Base-by-base conservation (phyloP, 2,329 filamentous ascomycete species). In the Nothopassalora personata region DNA sequence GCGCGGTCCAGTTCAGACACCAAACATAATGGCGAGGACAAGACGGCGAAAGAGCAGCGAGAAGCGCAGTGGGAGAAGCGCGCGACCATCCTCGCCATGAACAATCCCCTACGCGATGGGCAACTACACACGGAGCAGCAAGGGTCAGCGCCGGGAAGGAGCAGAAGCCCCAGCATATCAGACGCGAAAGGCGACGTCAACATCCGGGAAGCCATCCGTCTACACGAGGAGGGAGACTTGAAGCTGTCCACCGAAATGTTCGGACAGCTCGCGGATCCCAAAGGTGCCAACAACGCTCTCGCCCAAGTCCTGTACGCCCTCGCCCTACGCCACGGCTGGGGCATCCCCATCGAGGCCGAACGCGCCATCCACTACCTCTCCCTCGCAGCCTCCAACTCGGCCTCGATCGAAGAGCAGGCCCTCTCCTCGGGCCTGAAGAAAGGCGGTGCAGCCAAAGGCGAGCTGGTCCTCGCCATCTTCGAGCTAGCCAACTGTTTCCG, bases 261-360 rank as follows among this genome's bases (percentile, higher is more conserved):
- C 76, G 89, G 86, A 30, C 80, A 81, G 60, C 80, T 99, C 66
- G 94, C 94, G 55, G 87, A 96, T 72, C 90, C 90, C 0, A 81
- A 86, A 56, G 91, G 90, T 27, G 85, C 87, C 53, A 96, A 97
- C 72, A 96, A 97, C 75, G 90, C 94, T 45, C 81, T 99, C 64
- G 94, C 91, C 69, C 93, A 99, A 77, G 94, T 99, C 36, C 82
- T 99, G 55, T 99, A 96, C 72, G 94, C 94, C 3, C 87, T 99
- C 59, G 92, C 93, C 54, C 76, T 97, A 65, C 92, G 92, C 71
- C 93, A 97, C 74, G 92, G 92, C 66, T 97, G 94, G 94, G 94
- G 94, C 55, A 93, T 90, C 71, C 73, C 82, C 54, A 84, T 88
- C 54, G 81, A 96, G 70, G 84, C 86, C 36, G 81, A 83, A 62